Conservation (phyloP, 805 yeast genomes). For the Barnettozyma populi region DNA sequence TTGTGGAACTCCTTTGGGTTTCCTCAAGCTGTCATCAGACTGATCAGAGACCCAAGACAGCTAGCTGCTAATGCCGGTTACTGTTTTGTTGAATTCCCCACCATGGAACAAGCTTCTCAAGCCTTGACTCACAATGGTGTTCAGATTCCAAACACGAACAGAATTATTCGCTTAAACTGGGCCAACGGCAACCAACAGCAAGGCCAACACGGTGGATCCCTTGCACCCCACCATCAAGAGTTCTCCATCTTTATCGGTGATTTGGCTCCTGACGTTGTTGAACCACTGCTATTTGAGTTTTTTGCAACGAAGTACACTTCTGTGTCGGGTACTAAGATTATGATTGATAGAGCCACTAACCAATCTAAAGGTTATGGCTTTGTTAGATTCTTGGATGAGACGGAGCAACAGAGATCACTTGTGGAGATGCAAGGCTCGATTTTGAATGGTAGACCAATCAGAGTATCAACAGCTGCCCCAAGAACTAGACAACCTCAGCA, state of each 20-base stretch:
- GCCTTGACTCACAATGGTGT: slow-evolving; percentile 68
- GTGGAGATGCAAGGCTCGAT: slow-evolving; percentile 77
- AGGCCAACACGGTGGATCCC: slow-evolving; percentile 1
- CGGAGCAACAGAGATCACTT: slow-evolving; percentile 67
- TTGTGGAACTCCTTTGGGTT: slow-evolving; percentile 75
- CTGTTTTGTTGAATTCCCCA: slow-evolving; percentile 74
- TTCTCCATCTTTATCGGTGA: slow-evolving; percentile 84
- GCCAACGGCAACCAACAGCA: slow-evolving; percentile 49
- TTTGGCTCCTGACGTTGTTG: slow-evolving; percentile 67
- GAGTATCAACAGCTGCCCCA: slow-evolving; percentile 67
- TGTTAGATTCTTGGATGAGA: slow-evolving; percentile 63
- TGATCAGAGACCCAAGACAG: slow-evolving; percentile 58
- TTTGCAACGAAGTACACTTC: slow-evolving; percentile 70
- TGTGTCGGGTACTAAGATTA: slow-evolving; percentile 69
- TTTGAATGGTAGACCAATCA: slow-evolving; percentile 67
- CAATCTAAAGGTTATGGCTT: slow-evolving; percentile 84
- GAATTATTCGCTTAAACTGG: slow-evolving; percentile 70
- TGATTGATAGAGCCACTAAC: slow-evolving; percentile 67
- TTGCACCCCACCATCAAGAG: slow-evolving; percentile 31
- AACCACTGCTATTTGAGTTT: slow-evolving; percentile 53
- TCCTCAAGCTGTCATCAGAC: slow-evolving; percentile 49
- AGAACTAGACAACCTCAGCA: slow-evolving; percentile 31
- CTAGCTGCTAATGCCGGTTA: slow-evolving; percentile 52
- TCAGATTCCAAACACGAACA: slow-evolving; percentile 57
- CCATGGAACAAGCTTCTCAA: slow-evolving; percentile 51